Base-by-base conservation (phyloP, 805 yeast genomes). In the Wickerhamomyces bisporus region DNA sequence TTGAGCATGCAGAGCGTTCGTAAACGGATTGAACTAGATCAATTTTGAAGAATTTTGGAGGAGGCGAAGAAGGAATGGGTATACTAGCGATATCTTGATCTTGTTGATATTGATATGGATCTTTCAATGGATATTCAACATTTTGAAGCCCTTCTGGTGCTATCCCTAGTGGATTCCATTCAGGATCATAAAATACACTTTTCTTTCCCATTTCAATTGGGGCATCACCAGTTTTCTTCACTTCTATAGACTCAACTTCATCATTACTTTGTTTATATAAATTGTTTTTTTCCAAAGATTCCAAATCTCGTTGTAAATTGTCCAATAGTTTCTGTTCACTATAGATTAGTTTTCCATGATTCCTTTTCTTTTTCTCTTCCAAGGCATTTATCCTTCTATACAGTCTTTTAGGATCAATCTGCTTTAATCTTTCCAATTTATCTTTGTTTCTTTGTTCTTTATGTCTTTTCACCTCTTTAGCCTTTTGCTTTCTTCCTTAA, bases 121-220 rank as follows among this genome's bases (percentile, higher is more conserved):
- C 12, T 7, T 14, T 15, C 25, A 32, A 23, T 9, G 34, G 34
- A 16, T 23, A 32, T 23, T 32, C 27, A 4, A 31, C 26, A 17
- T 41, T 39, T 14, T 29, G 18, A 30, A 46, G 47, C 14, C 58
- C 48, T 4, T 42, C 36, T 0, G 84, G 83, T 0, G 79, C 74
- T 34, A 50, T 57, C 0, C 87, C 87, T 5, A 68, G 50, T 3
- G 81, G 79, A 42, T 81, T 81, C 62, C 82, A 69, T 43, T 80
- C 85, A 5, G 81, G 78, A 47, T 81, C 81, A 55, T 75, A 79
- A 51, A 73, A 81, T 2, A 78, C 63, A 7, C 85, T 77, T 27
- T 65, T 58, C 21, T 47, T 50, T 2, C 79, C 81, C 48, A 73
- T 58, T 51, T 64, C 43, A 41, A 48, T n/a, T n/a, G n/a, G 11